phyloP scores from a whole-genome alignment of 208 protist species.

The Crithidia acanthocephali region DNA sequence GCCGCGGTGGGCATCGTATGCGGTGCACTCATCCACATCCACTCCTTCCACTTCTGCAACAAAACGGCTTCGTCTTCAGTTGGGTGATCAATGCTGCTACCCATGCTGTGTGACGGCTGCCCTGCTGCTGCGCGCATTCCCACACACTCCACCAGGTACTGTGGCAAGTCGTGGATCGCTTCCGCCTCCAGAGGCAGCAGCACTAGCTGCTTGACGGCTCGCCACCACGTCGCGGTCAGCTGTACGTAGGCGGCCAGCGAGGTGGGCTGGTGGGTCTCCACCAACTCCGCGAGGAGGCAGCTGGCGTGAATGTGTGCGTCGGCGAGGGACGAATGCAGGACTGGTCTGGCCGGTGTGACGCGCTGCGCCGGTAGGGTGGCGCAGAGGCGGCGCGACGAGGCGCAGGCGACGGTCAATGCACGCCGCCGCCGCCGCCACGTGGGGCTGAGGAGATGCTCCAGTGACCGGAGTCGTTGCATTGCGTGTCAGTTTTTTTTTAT shows the following conservation, averaged over 20 bases:
- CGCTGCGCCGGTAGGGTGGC: background rate
- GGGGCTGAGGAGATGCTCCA: background rate
- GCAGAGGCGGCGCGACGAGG: background rate
- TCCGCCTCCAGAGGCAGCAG: constrained; percentile 14
- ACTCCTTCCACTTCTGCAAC: constrained; percentile 29
- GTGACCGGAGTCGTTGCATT: no score
- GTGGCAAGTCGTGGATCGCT: constrained; percentile 19
- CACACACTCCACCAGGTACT: constrained; percentile 21
- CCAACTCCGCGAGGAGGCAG: constrained; percentile 12
- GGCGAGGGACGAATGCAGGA: constrained; percentile 21
- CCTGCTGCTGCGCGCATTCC: background rate
- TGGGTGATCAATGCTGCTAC: background rate
- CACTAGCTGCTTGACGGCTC: constrained; percentile 18
- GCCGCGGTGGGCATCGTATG: constrained; percentile 22
- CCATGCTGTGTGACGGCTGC: background rate
- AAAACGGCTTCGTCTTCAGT: constrained; percentile 1
- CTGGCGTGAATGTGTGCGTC: constrained; percentile 28
- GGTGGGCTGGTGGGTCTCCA: background rate
- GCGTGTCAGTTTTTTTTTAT: no score
- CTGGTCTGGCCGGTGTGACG: constrained; percentile 1
- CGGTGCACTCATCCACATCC: constrained; percentile 31
- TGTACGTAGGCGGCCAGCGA: constrained; percentile 13
- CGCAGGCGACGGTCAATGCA: background rate
- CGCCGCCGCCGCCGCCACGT: background rate
- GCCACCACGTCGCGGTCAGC: constrained; percentile 24